A percentile compares a stretch with the other conserved stretches of the same genome.
phyloP scores from a whole-genome alignment of 148 eudicot species.

The Agrostemma githago region DNA sequence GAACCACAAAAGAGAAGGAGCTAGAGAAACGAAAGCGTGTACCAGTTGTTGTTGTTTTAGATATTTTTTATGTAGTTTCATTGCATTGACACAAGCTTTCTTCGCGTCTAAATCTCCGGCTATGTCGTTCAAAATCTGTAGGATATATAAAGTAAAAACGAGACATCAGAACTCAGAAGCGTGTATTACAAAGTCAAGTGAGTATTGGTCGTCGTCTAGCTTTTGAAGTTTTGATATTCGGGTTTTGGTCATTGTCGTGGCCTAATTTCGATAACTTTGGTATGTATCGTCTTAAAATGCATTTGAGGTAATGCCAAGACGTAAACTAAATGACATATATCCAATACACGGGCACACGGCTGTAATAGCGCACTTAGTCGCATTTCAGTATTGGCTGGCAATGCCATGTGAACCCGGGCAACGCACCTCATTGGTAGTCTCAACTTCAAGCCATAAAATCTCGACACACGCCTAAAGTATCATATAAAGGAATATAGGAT shows the following conservation, averaged over 20 bases:
- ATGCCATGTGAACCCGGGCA: neutral
- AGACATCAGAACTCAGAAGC: neutral
- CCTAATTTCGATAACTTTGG: too few relatives aligned
- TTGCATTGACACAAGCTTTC: constrained; percentile 81
- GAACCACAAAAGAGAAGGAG: too few relatives aligned
- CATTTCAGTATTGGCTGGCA: too few relatives aligned
- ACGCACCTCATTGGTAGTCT: neutral
- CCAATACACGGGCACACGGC: neutral
- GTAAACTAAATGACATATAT: neutral
- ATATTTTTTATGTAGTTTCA: constrained; percentile 97
- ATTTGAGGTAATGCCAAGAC: neutral
- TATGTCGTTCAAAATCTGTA: constrained; percentile 84
- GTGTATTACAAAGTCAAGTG: neutral
- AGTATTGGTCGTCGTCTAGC: too few relatives aligned
- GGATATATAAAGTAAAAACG: neutral
- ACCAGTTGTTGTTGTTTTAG: constrained; percentile 40
- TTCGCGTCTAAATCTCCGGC: constrained; percentile 88
- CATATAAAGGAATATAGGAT: neutral
- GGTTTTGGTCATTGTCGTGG: neutral
- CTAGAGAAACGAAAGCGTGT: neutral
- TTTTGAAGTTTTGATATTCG: too few relatives aligned
- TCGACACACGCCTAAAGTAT: neutral
- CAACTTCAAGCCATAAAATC: neutral
- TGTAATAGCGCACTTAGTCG: too few relatives aligned
- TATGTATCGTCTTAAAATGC: neutral